phyloP scores from a whole-genome alignment of 495 filamentous ascomycete species.

The Talaromyces thailandensis region DNA sequence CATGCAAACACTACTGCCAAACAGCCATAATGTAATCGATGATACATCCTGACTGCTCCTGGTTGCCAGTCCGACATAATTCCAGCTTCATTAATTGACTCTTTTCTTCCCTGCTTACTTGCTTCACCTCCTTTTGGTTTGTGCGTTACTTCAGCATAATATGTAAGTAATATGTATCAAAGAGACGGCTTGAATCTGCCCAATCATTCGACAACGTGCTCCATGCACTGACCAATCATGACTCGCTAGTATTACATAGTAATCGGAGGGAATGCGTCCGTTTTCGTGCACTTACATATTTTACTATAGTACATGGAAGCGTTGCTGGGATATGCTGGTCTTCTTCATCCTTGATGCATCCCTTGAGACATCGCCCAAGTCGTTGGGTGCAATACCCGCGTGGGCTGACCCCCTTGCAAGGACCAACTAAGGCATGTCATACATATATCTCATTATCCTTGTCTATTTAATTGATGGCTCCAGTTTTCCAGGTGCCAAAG shows the following conservation, averaged over 20 bases:
- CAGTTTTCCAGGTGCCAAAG: not conserved
- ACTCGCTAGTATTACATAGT: not conserved
- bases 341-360: not conserved
- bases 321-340: not conserved
- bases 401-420: not conserved
- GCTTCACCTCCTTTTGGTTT: not conserved
- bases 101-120: not conserved
- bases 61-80: not conserved
- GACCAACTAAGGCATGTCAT: not conserved
- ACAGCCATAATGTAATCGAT: not conserved
- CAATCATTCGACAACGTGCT: conserved; percentile 22
- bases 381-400: not conserved
- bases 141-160: not conserved
- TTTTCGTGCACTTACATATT: not conserved
- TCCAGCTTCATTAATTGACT: not conserved
- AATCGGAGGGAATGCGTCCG: not conserved
- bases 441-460: not conserved
- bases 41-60: not conserved
- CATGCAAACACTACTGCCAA: not conserved
- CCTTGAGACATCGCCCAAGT: not conserved
- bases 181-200: conserved; percentile 12
- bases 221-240: conserved; percentile 11
- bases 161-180: not conserved
- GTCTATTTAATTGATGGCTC: not conserved
- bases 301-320: not conserved